Evolutionary conservation across 176 grass and related monocot species (phyloP).

Genomic region (Coix lacrymajobi): DNA sequence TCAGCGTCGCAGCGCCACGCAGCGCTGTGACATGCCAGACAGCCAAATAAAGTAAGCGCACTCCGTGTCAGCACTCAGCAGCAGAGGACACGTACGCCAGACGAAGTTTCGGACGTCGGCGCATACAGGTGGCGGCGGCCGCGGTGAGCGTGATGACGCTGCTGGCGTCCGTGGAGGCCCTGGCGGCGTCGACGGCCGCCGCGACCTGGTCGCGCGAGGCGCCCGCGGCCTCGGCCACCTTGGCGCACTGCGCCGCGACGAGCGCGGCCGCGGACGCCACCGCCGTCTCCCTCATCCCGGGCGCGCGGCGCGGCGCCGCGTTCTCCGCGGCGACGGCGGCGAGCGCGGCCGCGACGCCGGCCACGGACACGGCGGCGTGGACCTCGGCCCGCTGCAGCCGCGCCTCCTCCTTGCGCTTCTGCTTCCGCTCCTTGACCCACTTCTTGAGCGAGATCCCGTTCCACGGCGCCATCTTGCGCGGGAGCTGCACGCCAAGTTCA

Average conservation of each 20-base stretch:
- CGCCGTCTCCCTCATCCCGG: slow-evolving; percentile 48
- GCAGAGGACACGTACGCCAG: no score
- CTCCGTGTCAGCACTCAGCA: no score
- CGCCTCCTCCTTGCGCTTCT: slow-evolving; percentile 82
- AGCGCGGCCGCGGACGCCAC: slow-evolving; percentile 80
- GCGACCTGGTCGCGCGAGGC: slow-evolving; percentile 71
- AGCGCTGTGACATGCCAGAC: slow-evolving; percentile 48
- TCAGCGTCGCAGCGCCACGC: slow-evolving; percentile 68
- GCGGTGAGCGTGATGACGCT: slow-evolving; percentile 94
- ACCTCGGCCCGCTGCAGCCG: slow-evolving; percentile 81
- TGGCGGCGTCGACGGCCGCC: slow-evolving; percentile 57
- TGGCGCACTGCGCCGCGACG: slow-evolving; percentile 82
- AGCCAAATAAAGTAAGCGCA: not conserved
- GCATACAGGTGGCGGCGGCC: slow-evolving; percentile 80
- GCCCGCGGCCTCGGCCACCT: slow-evolving; percentile 80
- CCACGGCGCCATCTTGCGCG: slow-evolving; percentile 73
- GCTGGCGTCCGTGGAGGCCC: slow-evolving; percentile 65
- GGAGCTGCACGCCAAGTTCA: slow-evolving; percentile 46
- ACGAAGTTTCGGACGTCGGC: not conserved
- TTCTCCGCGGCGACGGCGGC: slow-evolving; percentile 80
- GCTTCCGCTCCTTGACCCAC: slow-evolving; percentile 96
- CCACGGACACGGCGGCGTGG: slow-evolving; percentile 82
- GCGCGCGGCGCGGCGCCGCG: slow-evolving; percentile 24
- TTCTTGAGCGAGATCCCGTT: slow-evolving; percentile 79
- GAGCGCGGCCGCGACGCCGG: slow-evolving; percentile 77